Percentiles rank a stretch among this genome's conserved stretches.
phyloP scores from a whole-genome alignment of 805 yeast species.

The Pichia eremophila region DNA sequence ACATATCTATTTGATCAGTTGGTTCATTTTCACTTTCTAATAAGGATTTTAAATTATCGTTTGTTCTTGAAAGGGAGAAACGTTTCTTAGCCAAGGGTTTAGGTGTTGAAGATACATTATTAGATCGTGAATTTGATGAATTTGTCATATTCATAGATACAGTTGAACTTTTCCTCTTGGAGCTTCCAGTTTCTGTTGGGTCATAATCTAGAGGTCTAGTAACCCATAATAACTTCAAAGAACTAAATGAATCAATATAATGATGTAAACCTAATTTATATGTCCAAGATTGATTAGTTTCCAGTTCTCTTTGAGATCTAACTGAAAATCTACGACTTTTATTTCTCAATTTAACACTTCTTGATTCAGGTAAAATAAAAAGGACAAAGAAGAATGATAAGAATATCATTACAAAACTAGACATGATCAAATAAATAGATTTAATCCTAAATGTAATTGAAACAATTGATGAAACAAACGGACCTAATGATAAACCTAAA shows the following conservation, averaged over 20 bases:
- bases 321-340: slow-evolving; percentile 35
- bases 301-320: neutral
- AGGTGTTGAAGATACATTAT: too few relatives aligned
- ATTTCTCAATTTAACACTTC: slow-evolving; percentile 43
- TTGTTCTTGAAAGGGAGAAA: neutral
- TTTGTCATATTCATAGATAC: neutral
- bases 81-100: too few relatives aligned
- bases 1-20: slow-evolving; percentile 12
- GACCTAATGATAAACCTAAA: slow-evolving; percentile 57
- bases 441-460: slow-evolving; percentile 17
- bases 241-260: slow-evolving; percentile 8
- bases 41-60: neutral
- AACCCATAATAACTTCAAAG: slow-evolving; percentile 42
- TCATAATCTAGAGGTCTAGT: slow-evolving; percentile 23
- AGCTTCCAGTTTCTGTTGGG: slow-evolving; percentile 11
- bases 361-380: slow-evolving; percentile 50
- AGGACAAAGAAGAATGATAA: slow-evolving; percentile 28
- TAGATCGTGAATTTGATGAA: neutral
- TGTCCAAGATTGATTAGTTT: slow-evolving; percentile 1
- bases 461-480: slow-evolving; percentile 41
- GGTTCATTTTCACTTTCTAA: neutral
- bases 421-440: slow-evolving; percentile 24
- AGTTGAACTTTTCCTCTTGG: neutral
- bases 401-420: slow-evolving; percentile 22
- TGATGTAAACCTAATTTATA: slow-evolving; percentile 7